These are phyloP conservation scores for Scedosporium dehoogii DNA, from an alignment of 2,329 filamentous ascomycete genomes.

Conservation along the genomic window DNA sequence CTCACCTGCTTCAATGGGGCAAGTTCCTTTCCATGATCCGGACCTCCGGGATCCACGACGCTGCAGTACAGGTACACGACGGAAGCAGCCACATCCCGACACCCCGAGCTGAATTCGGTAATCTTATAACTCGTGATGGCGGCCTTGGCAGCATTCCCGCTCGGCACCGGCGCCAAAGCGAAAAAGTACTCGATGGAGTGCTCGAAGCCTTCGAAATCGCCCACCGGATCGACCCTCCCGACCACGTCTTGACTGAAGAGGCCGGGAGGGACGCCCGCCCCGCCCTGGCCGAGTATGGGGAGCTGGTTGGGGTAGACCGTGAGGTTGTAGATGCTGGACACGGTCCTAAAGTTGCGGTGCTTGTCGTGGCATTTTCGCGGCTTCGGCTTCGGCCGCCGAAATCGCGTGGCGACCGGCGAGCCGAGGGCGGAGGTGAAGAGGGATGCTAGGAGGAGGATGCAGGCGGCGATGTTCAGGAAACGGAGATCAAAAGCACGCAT, in stretches of 20 bases:
- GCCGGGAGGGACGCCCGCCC: constrained; percentile 22
- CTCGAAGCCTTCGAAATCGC: constrained; percentile 29
- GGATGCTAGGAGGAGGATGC: background rate
- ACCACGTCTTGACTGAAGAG: constrained; percentile 26
- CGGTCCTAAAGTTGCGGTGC: constrained; percentile 25
- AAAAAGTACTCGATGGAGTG: constrained; percentile 35
- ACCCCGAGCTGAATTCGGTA: constrained; percentile 22
- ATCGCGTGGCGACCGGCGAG: background rate
- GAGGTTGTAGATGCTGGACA: constrained; percentile 27
- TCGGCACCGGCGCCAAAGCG: constrained; percentile 25
- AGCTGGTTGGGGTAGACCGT: constrained; percentile 28
- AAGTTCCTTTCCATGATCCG: constrained; percentile 19
- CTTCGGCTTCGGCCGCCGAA: background rate
- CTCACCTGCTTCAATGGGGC: constrained; percentile 22
- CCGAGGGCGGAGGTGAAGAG: background rate
- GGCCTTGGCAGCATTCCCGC: constrained; percentile 16
- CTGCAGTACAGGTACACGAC: constrained; percentile 25
- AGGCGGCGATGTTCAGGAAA: background rate
- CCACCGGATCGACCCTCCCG: constrained; percentile 29
- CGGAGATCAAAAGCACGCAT: background rate
- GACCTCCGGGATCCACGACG: constrained; percentile 19
- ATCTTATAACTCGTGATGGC: constrained; percentile 23
- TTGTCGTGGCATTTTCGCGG: constrained; percentile 1
- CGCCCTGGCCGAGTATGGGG: constrained; percentile 23
- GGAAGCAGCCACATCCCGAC: constrained; percentile 23